A percentile compares a stretch with the other conserved stretches of the same genome.
Conservation (phyloP, 129 eudicot genomes). For the Sambucus nigra region DNA sequence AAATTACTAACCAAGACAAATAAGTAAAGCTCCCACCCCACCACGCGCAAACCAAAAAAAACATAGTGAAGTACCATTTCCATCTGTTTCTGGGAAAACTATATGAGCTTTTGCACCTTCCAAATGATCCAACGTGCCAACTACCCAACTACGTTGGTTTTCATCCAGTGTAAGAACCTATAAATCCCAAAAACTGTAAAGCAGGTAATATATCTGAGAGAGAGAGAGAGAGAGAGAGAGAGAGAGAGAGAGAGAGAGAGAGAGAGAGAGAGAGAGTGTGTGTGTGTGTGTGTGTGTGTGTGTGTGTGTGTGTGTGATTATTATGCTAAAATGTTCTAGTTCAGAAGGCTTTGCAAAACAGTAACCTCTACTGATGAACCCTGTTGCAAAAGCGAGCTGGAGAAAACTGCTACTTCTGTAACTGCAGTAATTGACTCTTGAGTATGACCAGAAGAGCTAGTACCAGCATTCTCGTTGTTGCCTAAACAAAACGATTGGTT, state of each 20-base stretch:
- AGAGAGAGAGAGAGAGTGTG: too few relatives aligned
- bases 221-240: too few relatives aligned
- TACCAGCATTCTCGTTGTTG: constrained; percentile 5
- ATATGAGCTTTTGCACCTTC: constrained; percentile 18
- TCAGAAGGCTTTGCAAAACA: neutral
- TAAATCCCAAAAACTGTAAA: too few relatives aligned
- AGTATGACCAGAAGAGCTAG: neutral
- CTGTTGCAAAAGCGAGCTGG: constrained; percentile 10
- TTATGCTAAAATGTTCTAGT: neutral
- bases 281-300: too few relatives aligned
- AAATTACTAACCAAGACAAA: constrained; percentile 4
- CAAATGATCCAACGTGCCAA: constrained; percentile 12
- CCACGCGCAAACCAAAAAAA: neutral
- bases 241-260: too few relatives aligned
- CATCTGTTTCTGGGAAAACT: constrained; percentile 2
- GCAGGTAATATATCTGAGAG: constrained; percentile 7
- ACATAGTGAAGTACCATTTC: constrained; percentile 8
- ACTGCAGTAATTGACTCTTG: neutral
- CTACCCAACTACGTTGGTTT: constrained; percentile 8
- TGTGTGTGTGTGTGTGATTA: neutral
- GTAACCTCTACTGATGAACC: constrained; percentile 26
- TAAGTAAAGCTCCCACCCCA: neutral
- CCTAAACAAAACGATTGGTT: neutral
- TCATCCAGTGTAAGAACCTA: constrained; percentile 19
- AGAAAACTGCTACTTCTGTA: constrained; percentile 7